Conservation (phyloP, 768 basidiomycete species). For the Nidula microcarpa region DNA sequence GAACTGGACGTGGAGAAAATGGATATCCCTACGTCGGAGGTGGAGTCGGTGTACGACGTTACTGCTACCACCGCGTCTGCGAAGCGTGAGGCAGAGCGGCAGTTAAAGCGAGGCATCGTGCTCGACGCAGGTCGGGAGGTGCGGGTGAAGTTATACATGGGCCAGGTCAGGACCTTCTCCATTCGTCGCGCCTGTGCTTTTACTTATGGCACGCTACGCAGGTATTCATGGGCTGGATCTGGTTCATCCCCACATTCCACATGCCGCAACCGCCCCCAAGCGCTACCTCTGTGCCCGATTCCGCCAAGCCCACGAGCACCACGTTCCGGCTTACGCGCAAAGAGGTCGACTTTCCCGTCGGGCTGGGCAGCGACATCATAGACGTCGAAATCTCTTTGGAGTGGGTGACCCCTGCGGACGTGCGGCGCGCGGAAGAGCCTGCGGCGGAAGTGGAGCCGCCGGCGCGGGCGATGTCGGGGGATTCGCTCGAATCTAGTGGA, state of each 20-base stretch:
- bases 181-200: conserved; percentile 1
- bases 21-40: conserved; percentile 33
- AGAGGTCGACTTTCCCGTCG: conserved; percentile 77
- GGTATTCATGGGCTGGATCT: conserved; percentile 81
- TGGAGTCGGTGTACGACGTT: conserved; percentile 39
- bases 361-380: conserved; percentile 63
- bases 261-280: conserved; percentile 47
- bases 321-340: conserved; percentile 48
- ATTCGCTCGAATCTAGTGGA: conserved; percentile 16
- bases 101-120: conserved; percentile 38
- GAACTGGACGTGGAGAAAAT: conserved; percentile 10
- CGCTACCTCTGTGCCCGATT: conserved; percentile 1
- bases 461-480: conserved; percentile 14
- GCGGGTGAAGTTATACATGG: conserved; percentile 68
- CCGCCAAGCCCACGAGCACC: conserved; percentile 16
- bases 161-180: conserved; percentile 42
- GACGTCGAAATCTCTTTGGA: conserved; percentile 65
- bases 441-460: conserved; percentile 17
- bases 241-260: conserved; percentile 86
- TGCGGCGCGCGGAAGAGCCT: neutral
- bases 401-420: conserved; percentile 25
- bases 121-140: conserved; percentile 68
- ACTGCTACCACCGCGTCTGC: conserved; percentile 13
- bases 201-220: conserved; percentile 17
- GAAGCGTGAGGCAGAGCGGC: conserved; percentile 11